Base-by-base conservation (phyloP, 768 basidiomycete genomes). In the Sarcomyxa edulis region DNA sequence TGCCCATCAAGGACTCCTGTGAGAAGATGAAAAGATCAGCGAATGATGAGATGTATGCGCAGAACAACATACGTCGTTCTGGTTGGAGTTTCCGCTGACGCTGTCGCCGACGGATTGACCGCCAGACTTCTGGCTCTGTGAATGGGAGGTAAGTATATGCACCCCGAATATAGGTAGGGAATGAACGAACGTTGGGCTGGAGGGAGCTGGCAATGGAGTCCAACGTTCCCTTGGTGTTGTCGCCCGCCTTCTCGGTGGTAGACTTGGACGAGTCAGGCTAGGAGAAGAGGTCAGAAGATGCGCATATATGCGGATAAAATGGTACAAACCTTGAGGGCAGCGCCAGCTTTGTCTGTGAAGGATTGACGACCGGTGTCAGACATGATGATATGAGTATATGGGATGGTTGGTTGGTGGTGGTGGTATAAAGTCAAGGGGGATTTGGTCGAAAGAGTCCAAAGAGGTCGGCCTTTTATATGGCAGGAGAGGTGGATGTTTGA, bases 231-330 rank as follows among this genome's bases (percentile, higher is more conserved):
- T 74, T 76, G 48, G 69, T 6, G 26, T 49, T 54, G 60, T 81
- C 79, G 33, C 66, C 55, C 7, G 63, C 46, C 16, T 75, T 65
- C 64, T 81, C 78, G 20, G 65, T 57, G 39, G 58, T 62, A n/a
- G 63, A 44, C 64, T 81, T 81, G 64, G 79, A 62, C 22, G 70
- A 72, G 47, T 80, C 77, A 48, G 77, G 76, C 76, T 78, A n/a
- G 3, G 12, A 20, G n/a, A 27, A 28, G 12, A 24, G 3, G 7
- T 23, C 16, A 8, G 14, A 19, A 27, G 21, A 36, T 7, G 19
- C 20, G 34, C 15, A 20, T 23, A 9, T 16, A 28, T 16, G 22
- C 15, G 16, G 22, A 35, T 4, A 42, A 22, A 35, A 32, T 15
- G 35, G 3, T 12, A 10, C 7, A 21, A 33, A 76, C 76, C 72